Conservation (phyloP, 225 moss, liverwort and hornwort genomes). For the Takakia lepidozioides region DNA sequence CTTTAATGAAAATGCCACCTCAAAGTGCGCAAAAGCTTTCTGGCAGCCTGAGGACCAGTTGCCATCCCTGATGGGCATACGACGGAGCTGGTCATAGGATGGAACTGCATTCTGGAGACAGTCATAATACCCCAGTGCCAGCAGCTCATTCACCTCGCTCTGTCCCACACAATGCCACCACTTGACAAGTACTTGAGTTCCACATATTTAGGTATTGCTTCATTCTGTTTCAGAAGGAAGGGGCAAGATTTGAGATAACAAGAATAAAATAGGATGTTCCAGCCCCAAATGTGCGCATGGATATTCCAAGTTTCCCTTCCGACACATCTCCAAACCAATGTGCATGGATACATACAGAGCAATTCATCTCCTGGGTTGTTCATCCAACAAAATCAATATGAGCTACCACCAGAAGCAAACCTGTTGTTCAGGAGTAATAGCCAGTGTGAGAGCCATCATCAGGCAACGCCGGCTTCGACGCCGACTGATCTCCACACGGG, state of each 20-base stretch:
- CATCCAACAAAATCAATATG: too few relatives aligned
- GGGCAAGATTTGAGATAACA: too few relatives aligned
- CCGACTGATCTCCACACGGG: constrained; percentile 78
- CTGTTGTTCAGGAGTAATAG: constrained; percentile 76
- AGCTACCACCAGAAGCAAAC: too few relatives aligned
- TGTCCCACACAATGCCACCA: constrained; percentile 25
- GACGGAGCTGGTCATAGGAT: constrained; percentile 82
- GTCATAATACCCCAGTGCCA: constrained; percentile 89
- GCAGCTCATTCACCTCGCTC: constrained; percentile 92
- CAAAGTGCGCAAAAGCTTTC: constrained; percentile 68
- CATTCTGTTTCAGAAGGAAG: too few relatives aligned
- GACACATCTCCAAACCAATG: too few relatives aligned
- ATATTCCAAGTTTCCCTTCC: too few relatives aligned
- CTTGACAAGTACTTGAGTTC: too few relatives aligned
- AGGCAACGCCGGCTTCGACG: constrained; percentile 80
- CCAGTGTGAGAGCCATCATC: constrained; percentile 75
- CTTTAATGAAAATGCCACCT: constrained; percentile 51
- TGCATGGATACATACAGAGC: too few relatives aligned
- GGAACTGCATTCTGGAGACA: constrained; percentile 95
- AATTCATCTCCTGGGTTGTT: too few relatives aligned
- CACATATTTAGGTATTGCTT: too few relatives aligned
- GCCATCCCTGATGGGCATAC: constrained; percentile 51
- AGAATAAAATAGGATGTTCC: too few relatives aligned
- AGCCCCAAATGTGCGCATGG: too few relatives aligned
- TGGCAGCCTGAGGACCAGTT: constrained; percentile 68